Percentiles rank a stretch among this genome's conserved stretches.
phyloP scores from a whole-genome alignment of 2,329 filamentous ascomycete genomes.

The Ceratocystis papillata region DNA sequence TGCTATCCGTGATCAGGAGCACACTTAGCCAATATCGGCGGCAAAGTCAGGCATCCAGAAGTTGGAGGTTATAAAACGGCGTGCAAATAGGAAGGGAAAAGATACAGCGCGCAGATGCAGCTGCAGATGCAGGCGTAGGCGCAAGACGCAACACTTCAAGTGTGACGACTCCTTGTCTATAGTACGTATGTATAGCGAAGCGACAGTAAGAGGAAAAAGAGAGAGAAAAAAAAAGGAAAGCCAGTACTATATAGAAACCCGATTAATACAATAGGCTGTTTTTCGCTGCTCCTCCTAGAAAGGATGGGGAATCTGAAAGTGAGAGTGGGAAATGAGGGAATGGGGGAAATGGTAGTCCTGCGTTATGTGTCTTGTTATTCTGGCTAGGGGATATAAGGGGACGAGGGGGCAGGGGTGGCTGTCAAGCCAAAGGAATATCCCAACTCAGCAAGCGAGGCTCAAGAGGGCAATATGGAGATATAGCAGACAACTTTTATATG shows the following conservation, averaged over 20 bases:
- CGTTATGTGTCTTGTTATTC: background rate
- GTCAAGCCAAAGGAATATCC: slow-evolving; percentile 15
- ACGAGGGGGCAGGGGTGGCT: background rate
- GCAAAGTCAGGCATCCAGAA: slow-evolving; percentile 5
- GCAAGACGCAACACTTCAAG: too few relatives aligned
- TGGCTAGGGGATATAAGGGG: background rate
- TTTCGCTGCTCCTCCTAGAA: background rate
- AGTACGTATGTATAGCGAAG: background rate
- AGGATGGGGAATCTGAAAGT: background rate
- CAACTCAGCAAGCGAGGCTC: slow-evolving; percentile 15
- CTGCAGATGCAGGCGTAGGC: too few relatives aligned
- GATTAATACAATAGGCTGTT: background rate
- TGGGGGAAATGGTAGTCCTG: background rate
- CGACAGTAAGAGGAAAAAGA: background rate
- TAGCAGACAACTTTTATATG: slow-evolving; percentile 10
- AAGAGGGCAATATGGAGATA: slow-evolving; percentile 14
- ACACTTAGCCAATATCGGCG: background rate
- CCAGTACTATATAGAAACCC: slow-evolving; percentile 2
- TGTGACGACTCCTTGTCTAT: too few relatives aligned
- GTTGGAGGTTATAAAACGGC: background rate
- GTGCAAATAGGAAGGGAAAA: background rate
- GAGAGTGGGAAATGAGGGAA: background rate
- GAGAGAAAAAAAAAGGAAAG: background rate
- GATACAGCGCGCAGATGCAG: too few relatives aligned
- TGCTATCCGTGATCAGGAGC: background rate